Base-by-base conservation (phyloP, 2,329 filamentous ascomycete species). In the Colletotrichum sojae region DNA sequence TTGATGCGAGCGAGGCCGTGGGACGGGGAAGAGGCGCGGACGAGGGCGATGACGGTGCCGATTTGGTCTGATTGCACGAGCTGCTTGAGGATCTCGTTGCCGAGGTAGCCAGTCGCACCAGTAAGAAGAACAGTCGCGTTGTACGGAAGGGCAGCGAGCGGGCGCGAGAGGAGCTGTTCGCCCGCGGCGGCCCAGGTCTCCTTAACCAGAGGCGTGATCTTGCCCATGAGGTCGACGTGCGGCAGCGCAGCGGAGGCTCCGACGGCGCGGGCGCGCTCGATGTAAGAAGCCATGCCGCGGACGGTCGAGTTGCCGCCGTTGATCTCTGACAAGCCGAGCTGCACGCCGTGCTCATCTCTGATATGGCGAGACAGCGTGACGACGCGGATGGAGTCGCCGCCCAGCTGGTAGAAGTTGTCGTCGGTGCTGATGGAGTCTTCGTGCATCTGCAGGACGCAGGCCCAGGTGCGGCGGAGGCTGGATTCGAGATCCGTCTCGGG, bases 311-410 rank as follows among this genome's bases (percentile, higher is more conserved):
- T 67, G 63, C 69, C 73, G 20, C 71, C 71, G 56, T 72, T 74
- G 27, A 73, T 62, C 15, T 71, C 61, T 3, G 72, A 71, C 16
- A 70, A 51, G 4, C 67, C 66, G 10, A 74, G 58, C 13, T 69
- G 54, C n/a, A 74, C 69, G 13, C 48, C 54, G 25, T 69, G 62
- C 20, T 73, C 36, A 18, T 67, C 57, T 10, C 63, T 20, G 20
- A 73, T 69, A 43, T n/a, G 64, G 46, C 70, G 69, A 2, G 69
- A 67, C 9, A 74, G 53, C 13, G 66, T 72, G 6, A 73, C 67
- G 31, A 73, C 70, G 22, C 22, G 65, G 43, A 74, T 73, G 3
- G 73, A 74, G 45, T 74, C 72, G 15, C 73, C 73, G 2, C 73
- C 73, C 1, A 74, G 63, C 18, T 58, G 59, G 52, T 71, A 73